Conservation (phyloP, 768 basidiomycete species). For the Vararia minispora region DNA sequence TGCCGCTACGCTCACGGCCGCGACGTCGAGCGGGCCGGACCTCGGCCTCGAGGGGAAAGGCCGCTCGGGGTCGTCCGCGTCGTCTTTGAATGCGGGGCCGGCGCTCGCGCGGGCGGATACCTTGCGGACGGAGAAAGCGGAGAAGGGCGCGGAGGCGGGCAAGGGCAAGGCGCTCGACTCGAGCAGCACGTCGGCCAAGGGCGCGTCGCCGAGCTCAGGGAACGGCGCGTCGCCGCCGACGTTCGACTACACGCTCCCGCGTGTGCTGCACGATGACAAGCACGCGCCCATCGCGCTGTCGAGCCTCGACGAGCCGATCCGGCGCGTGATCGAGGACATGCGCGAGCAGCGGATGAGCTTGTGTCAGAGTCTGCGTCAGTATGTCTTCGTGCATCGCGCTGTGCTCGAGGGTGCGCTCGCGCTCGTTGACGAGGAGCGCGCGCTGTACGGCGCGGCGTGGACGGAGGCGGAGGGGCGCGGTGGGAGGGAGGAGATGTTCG, state of each 20-base stretch:
- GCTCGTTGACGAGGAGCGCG: conserved; percentile 64
- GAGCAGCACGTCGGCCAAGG: neutral
- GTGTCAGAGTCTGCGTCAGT: conserved; percentile 90
- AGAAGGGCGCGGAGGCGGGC: no score
- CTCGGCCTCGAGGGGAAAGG: no score
- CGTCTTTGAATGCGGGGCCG: no score
- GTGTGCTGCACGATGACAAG: conserved; percentile 38
- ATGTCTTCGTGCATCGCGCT: conserved; percentile 85
- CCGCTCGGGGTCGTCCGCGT: no score
- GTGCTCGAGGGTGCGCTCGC: conserved; percentile 72
- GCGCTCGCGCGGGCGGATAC: no score
- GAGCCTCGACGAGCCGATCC: conserved; percentile 65
- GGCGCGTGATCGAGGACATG: conserved; percentile 83
- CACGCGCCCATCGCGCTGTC: conserved; percentile 48
- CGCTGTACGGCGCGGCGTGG: conserved; percentile 21
- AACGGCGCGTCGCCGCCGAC: conserved; percentile 11
- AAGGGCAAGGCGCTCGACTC: no score
- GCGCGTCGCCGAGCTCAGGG: neutral
- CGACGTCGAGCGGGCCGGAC: no score
- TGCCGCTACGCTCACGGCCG: no score
- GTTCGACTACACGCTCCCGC: conserved; percentile 53
- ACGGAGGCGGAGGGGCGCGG: conserved; percentile 10
- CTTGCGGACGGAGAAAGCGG: no score
- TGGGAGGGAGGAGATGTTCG: no score
- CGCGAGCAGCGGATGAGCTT: conserved; percentile 94